Percentiles rank a stretch among this genome's conserved stretches.
phyloP scores from a whole-genome alignment of 1,139 yeast species.

The Scheffersomyces quercinus region DNA sequence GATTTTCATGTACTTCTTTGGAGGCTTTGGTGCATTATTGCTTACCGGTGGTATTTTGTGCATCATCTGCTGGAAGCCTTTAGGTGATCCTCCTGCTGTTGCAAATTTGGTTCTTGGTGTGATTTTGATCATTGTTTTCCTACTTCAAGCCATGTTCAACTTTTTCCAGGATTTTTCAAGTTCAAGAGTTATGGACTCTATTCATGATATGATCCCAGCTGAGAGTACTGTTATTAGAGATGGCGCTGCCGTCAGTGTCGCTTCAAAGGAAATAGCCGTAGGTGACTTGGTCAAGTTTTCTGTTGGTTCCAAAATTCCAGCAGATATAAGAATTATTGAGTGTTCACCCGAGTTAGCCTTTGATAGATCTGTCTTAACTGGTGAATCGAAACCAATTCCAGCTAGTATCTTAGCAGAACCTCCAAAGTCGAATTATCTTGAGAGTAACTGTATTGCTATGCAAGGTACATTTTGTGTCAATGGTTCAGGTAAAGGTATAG shows the following conservation, averaged over 20 bases:
- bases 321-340: slow-evolving; percentile 31
- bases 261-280: slow-evolving; percentile 28
- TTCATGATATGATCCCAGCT: slow-evolving; percentile 44
- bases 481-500: slow-evolving; percentile 33
- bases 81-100: slow-evolving; percentile 51
- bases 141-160: slow-evolving; percentile 50
- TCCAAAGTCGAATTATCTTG: slow-evolving; percentile 41
- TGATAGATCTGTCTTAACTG: slow-evolving; percentile 38
- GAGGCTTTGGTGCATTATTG: slow-evolving; percentile 51
- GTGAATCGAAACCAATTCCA: slow-evolving; percentile 33
- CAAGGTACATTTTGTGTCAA: slow-evolving; percentile 46
- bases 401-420: slow-evolving; percentile 20
- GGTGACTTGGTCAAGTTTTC: slow-evolving; percentile 29
- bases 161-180: slow-evolving; percentile 53
- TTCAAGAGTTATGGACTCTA: slow-evolving; percentile 51
- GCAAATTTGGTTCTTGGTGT: slow-evolving; percentile 50
- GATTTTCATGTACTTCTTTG: slow-evolving; percentile 43
- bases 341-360: slow-evolving; percentile 28
- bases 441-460: slow-evolving; percentile 41
- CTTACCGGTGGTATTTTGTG: slow-evolving; percentile 48
- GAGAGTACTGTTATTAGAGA: slow-evolving; percentile 28
- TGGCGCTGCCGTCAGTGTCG: slow-evolving; percentile 15
- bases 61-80: slow-evolving; percentile 50
- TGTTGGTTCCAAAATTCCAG: slow-evolving; percentile 32
- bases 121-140: slow-evolving; percentile 42